Conservation (phyloP, 2,329 filamentous ascomycete species). For the Curvularia eragrostidis region DNA sequence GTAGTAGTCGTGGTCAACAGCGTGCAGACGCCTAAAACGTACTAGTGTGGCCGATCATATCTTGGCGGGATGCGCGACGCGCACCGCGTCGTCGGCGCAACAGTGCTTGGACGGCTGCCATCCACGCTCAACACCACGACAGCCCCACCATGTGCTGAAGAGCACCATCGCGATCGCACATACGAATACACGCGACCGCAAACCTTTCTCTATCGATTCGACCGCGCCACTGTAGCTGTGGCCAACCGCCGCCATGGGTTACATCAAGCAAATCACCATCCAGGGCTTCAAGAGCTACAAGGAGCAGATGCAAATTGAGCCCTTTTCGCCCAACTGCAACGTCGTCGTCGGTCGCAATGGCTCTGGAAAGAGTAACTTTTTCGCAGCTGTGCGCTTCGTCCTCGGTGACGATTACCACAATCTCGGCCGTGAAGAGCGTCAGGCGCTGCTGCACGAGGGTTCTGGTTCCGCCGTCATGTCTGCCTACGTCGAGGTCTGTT, state of each 20-base stretch:
- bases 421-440: constrained; percentile 93
- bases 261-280: constrained; percentile 99
- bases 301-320: constrained; percentile 98
- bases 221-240: constrained; percentile 7
- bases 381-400: constrained; percentile 97
- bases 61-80: constrained; percentile 35
- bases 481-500: constrained; percentile 98
- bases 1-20: neutral
- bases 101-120: constrained; percentile 14
- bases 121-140: constrained; percentile 15
- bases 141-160: constrained; percentile 30
- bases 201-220: neutral
- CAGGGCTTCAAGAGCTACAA: constrained; percentile 99
- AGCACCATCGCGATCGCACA: constrained; percentile 21
- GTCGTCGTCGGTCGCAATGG: constrained; percentile 99
- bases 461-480: constrained; percentile 98
- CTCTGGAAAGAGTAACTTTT: constrained; percentile 99
- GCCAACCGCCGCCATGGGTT: constrained; percentile 52
- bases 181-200: constrained; percentile 5
- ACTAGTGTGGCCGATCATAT: neutral
- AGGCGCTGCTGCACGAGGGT: constrained; percentile 95
- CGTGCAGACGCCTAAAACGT: neutral
- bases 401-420: constrained; percentile 97
- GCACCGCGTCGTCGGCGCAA: constrained; percentile 31
- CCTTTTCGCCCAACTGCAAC: constrained; percentile 96